A percentile compares a stretch with the other conserved stretches of the same genome.
Evolutionary conservation across 495 filamentous ascomycete genomes (phyloP).

Genomic region (Articulospora tetracladia): DNA sequence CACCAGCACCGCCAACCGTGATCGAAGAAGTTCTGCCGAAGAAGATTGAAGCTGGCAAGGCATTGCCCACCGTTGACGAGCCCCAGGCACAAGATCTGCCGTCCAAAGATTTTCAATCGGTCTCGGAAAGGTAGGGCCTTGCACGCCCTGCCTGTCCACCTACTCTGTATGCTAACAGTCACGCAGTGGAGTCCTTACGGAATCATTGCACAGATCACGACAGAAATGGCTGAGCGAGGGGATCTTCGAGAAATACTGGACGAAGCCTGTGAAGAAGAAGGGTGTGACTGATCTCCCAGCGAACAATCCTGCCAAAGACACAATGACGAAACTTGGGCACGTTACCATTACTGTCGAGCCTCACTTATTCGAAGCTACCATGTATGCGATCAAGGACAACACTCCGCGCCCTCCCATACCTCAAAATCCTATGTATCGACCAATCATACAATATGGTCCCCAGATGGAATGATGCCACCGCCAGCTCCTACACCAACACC

Average conservation of each 20-base stretch:
- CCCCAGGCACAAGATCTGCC: conserved; percentile 63
- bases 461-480: conserved; percentile 48
- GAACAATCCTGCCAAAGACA: conserved; percentile 79
- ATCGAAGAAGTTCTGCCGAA: conserved; percentile 60
- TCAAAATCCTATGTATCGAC: conserved; percentile 41
- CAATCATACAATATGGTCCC: conserved; percentile 69
- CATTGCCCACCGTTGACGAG: conserved; percentile 67
- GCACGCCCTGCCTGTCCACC: background rate
- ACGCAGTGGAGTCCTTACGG: conserved; percentile 73
- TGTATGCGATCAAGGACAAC: conserved; percentile 80
- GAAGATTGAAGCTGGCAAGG: conserved; percentile 56
- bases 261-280: conserved; percentile 81
- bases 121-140: conserved; percentile 75
- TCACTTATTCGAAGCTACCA: conserved; percentile 81
- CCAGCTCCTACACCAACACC: conserved; percentile 39
- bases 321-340: conserved; percentile 77
- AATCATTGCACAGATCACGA: conserved; percentile 80
- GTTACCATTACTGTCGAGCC: conserved; percentile 84
- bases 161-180: background rate
- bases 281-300: conserved; percentile 63
- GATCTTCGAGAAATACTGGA: conserved; percentile 91
- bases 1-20: conserved; percentile 31
- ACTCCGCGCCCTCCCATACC: conserved; percentile 41
- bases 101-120: conserved; percentile 69
- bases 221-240: conserved; percentile 77